Conservation (phyloP, 768 basidiomycete species). For the Trametes elegans region DNA sequence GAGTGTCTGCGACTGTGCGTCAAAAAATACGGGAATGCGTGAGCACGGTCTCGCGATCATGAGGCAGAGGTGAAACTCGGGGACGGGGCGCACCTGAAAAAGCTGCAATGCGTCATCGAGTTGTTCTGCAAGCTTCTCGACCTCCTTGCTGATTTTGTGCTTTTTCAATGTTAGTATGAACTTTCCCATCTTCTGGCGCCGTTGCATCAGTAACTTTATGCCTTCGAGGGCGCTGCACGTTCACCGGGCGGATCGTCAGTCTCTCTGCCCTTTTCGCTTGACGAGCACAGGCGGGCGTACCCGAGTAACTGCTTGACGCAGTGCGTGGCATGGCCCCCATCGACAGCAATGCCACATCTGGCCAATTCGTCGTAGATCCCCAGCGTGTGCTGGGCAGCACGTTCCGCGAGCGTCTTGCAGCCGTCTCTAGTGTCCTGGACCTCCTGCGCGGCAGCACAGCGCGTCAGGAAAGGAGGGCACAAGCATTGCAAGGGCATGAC, state of each 20-base stretch:
- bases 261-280: too few species aligned
- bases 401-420: background rate
- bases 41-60: too few species aligned
- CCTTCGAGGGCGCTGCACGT: background rate
- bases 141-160: background rate
- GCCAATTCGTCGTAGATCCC: background rate
- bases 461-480: too few species aligned
- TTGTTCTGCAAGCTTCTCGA: background rate
- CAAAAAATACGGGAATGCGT: background rate
- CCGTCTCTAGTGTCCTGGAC: background rate
- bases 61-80: background rate
- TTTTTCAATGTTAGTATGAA: too few species aligned
- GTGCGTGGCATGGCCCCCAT: background rate
- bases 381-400: background rate
- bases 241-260: background rate
- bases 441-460: background rate
- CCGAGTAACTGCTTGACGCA: background rate
- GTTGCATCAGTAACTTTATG: background rate
- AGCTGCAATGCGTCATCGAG: background rate
- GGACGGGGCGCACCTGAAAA: background rate
- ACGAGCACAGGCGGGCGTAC: background rate
- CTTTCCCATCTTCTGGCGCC: background rate
- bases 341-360: background rate
- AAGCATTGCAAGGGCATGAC: background rate
- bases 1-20: background rate